phyloP scores from a whole-genome alignment of 345 rosid genomes.

The Adansonia digitata region DNA sequence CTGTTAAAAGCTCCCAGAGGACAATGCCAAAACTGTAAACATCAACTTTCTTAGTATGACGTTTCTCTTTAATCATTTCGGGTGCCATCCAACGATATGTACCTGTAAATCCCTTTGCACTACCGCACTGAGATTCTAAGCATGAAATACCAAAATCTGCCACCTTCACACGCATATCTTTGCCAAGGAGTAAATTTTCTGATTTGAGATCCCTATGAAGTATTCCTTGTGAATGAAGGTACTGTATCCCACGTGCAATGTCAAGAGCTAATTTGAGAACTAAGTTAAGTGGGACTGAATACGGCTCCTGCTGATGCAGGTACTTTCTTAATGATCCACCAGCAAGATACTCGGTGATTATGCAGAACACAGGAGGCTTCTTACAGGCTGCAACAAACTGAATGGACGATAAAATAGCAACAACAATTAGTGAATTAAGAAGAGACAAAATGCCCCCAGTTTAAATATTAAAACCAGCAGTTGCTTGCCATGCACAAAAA shows the following conservation, averaged over 20 bases:
- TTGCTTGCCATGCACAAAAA: not conserved
- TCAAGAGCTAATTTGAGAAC: constrained; percentile 63
- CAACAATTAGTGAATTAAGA: constrained; percentile 3
- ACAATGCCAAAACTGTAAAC: constrained; percentile 84
- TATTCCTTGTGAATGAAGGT: constrained; percentile 66
- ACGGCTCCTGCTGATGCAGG: constrained; percentile 67
- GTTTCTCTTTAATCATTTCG: constrained; percentile 76
- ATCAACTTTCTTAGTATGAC: constrained; percentile 70
- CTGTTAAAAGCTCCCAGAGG: constrained; percentile 76
- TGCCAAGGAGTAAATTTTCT: constrained; percentile 62
- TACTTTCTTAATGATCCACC: constrained; percentile 67
- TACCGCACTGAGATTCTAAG: constrained; percentile 61
- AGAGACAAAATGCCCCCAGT: not conserved
- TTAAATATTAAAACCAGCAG: not conserved
- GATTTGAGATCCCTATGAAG: constrained; percentile 80
- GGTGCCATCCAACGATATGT: constrained; percentile 93
- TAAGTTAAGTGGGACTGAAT: constrained; percentile 53
- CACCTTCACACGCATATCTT: constrained; percentile 63
- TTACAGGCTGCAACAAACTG: constrained; percentile 77
- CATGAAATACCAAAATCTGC: constrained; percentile 84
- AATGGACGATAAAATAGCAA: constrained; percentile 17
- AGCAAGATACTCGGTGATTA: constrained; percentile 64
- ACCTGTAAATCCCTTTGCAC: constrained; percentile 63
- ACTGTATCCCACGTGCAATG: constrained; percentile 73
- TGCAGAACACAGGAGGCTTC: constrained; percentile 62